Percentiles rank a stretch among this genome's conserved stretches.
Evolutionary conservation across 2,329 filamentous ascomycete genomes (phyloP).

Genomic region (Neonectria neomacrospora): DNA sequence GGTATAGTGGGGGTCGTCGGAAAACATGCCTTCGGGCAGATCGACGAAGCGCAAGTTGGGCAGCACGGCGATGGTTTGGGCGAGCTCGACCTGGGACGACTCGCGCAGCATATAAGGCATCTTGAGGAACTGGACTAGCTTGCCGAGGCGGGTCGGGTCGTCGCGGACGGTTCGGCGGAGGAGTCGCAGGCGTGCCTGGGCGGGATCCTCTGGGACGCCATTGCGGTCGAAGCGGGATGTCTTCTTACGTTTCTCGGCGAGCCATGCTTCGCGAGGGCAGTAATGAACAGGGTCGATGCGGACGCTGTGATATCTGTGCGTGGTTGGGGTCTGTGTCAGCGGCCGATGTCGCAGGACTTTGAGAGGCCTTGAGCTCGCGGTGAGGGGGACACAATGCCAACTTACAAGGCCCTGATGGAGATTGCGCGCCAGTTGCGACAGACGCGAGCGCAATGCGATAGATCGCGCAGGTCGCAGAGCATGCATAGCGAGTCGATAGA

Average conservation of each 20-base stretch:
- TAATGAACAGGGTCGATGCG: conserved; percentile 96
- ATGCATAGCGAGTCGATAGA: conserved; percentile 81
- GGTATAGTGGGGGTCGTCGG: conserved; percentile 79
- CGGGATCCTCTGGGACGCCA: conserved; percentile 82
- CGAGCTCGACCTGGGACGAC: conserved; percentile 84
- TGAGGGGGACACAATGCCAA: conserved; percentile 37
- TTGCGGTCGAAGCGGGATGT: conserved; percentile 79
- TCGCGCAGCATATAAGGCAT: conserved; percentile 95
- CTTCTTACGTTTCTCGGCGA: conserved; percentile 82
- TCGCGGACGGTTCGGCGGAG: conserved; percentile 86
- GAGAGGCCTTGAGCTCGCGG: conserved; percentile 8
- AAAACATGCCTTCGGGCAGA: conserved; percentile 87
- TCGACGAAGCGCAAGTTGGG: conserved; percentile 91
- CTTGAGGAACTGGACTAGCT: conserved; percentile 82
- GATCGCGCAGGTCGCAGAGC: conserved; percentile 91
- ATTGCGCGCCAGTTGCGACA: conserved; percentile 76
- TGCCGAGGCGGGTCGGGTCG: conserved; percentile 74
- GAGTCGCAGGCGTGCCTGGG: conserved; percentile 78
- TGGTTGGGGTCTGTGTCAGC: conserved; percentile 22
- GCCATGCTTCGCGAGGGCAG: conserved; percentile 84
- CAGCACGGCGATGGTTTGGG: conserved; percentile 84
- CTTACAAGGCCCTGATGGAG: conserved; percentile 70
- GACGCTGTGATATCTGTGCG: conserved; percentile 81
- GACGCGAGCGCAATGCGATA: conserved; percentile 81
- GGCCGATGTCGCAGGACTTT: conserved; percentile 5